Base-by-base conservation (phyloP, 768 basidiomycete species). In the Mycena galericulata region DNA sequence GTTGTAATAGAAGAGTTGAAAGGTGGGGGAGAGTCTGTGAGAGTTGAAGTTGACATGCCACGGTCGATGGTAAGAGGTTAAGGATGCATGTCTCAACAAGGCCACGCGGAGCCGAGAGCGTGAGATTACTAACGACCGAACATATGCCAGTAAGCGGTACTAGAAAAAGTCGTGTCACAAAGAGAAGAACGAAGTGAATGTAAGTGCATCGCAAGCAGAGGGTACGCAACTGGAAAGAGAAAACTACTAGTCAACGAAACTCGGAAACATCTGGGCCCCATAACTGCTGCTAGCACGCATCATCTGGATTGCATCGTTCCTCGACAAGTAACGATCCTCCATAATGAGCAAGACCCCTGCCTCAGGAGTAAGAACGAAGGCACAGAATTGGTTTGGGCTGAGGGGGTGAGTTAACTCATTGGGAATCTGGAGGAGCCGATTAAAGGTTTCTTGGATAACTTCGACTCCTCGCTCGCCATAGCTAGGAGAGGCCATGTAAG, bases 231-330 rank as follows among this genome's bases (percentile, higher is more conserved):
- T 9, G n/a, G 17, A 45, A 45, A 7, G 12, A 45, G 43, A 20
- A 18, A 45, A 45, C n/a, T 10, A 17, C n/a, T n/a, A 41, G 32
- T 60, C 58, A 5, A 22, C 14, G 15, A 12, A 17, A 3, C n/a
- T n/a, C n/a, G 58, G 58, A 49, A 60, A 60, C 58, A 60, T 60
- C 32, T 46, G 32, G 18, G 20, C 24, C 10, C 58, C 58, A 27
- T 60, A 60, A 3, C 3, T 47, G 7, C 26, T 12, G n/a, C 58
- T 60, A 1, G 10, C 58, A 26, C 11, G 20, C 43, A 60, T 46
- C 1, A 10, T 36, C 1, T 17, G 9, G 20, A 34, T 24, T 1
- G 58, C 58, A 3, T 32, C 24, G 15, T 30, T 32, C 22, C 46
- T 43, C 8, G 46, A 34, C 38, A 4, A 60, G 43, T 5, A 2